Conservation (phyloP, 257 asterid species). For the Rubia yunnanensis region DNA sequence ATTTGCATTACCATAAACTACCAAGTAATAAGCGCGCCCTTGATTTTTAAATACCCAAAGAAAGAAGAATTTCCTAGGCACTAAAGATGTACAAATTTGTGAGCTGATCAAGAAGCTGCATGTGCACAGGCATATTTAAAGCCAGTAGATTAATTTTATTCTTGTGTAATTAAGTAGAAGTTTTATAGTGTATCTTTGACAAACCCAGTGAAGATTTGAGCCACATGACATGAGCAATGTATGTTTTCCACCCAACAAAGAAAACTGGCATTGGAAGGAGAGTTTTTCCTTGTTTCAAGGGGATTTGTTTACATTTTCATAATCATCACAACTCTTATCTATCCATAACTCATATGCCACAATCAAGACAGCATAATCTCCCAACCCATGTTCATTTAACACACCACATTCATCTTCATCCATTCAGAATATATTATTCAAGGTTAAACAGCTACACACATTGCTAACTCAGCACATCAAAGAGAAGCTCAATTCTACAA, state of each 20-base stretch:
- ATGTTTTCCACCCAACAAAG: slow-evolving; percentile 5
- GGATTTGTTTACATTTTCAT: slow-evolving; percentile 25
- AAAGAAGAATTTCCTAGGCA: too few relatives aligned
- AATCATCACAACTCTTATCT: slow-evolving; percentile 2
- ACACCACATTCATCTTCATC: slow-evolving; percentile 7
- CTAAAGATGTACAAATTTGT: not conserved
- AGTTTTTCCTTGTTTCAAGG: slow-evolving; percentile 69
- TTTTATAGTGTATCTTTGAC: slow-evolving; percentile 4
- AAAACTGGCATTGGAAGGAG: slow-evolving; percentile 47
- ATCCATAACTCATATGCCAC: slow-evolving; percentile 3
- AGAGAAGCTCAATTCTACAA: not conserved
- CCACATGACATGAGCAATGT: slow-evolving; percentile 19
- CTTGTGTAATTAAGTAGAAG: not conserved
- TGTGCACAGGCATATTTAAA: not conserved
- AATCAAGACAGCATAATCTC: slow-evolving; percentile 10
- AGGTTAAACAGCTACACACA: not conserved
- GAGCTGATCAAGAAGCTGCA: not conserved
- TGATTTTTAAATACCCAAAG: too few relatives aligned
- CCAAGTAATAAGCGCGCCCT: too few relatives aligned
- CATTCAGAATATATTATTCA: not conserved
- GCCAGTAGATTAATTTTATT: not conserved
- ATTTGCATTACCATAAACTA: too few relatives aligned
- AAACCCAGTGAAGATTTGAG: slow-evolving; percentile 36
- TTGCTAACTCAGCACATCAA: not conserved
- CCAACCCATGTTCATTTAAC: slow-evolving; percentile 16